These are phyloP conservation scores for Kodamaea sagamina DNA, from an alignment of 805 yeast species.

Conservation along the genomic window DNA sequence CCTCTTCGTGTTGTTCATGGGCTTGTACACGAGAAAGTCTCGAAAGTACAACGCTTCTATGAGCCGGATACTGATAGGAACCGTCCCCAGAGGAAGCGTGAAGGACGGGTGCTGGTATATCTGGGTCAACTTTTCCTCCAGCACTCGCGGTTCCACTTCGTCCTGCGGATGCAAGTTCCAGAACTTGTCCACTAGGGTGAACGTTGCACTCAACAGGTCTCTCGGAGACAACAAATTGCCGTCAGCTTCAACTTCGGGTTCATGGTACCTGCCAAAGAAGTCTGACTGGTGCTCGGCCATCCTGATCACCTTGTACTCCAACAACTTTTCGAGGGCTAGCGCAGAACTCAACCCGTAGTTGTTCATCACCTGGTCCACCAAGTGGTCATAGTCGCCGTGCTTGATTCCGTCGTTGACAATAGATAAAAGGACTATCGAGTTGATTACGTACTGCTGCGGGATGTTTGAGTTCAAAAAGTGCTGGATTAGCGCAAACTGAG, in stretches of 20 bases:
- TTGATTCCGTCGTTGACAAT: conserved; percentile 68
- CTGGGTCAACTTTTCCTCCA: conserved; percentile 11
- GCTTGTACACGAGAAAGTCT: conserved; percentile 47
- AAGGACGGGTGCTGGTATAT: conserved; percentile 55
- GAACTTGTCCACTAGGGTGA: conserved; percentile 41
- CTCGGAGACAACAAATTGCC: conserved; percentile 22
- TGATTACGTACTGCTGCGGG: conserved; percentile 45
- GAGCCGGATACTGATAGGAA: conserved; percentile 72
- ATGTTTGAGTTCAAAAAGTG: conserved; percentile 46
- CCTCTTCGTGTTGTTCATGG: conserved; percentile 34
- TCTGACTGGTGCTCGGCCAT: conserved; percentile 11
- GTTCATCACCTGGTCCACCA: conserved; percentile 58
- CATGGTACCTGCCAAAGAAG: conserved; percentile 10
- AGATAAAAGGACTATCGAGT: conserved; percentile 59
- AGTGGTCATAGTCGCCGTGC: conserved; percentile 57
- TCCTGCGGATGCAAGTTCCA: conserved; percentile 52
- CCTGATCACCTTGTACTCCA: conserved; percentile 42
- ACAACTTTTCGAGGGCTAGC: conserved; percentile 48
- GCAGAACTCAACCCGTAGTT: conserved; percentile 64
- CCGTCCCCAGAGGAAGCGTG: conserved; percentile 73
- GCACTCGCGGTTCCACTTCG: conserved; percentile 16
- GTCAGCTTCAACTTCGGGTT: conserved; percentile 18
- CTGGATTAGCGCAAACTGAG: conserved; percentile 26
- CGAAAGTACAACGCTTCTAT: conserved; percentile 69
- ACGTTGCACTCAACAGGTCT: conserved; percentile 33